Evolutionary conservation across 2,329 filamentous ascomycete genomes (phyloP).

Genomic region (Dothiorella sarmentorum): DNA sequence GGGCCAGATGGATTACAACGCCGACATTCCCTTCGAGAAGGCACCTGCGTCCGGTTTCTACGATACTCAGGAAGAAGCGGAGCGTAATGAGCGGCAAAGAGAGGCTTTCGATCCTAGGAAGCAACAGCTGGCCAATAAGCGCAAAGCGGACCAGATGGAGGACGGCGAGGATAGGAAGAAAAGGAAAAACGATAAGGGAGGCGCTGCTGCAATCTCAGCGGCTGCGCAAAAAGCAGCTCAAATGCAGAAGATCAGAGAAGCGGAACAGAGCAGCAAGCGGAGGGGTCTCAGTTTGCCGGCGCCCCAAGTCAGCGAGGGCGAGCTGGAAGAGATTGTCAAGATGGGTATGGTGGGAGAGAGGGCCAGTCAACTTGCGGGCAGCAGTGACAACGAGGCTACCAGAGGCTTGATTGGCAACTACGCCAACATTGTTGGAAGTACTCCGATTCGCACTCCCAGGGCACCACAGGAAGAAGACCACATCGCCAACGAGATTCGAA

Average conservation of each 20-base stretch:
- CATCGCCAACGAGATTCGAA: constrained; percentile 93
- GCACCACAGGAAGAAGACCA: constrained; percentile 91
- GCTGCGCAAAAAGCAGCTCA: constrained; percentile 91
- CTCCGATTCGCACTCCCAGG: constrained; percentile 87
- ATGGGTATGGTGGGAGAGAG: constrained; percentile 93
- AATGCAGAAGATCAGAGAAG: constrained; percentile 90
- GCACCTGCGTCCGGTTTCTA: constrained; percentile 85
- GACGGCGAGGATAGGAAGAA: constrained; percentile 74
- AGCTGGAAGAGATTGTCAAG: constrained; percentile 97
- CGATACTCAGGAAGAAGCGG: constrained; percentile 81
- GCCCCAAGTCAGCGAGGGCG: constrained; percentile 87
- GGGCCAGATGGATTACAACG: constrained; percentile 99
- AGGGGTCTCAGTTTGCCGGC: constrained; percentile 76
- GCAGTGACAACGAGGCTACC: constrained; percentile 80
- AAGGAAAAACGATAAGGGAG: constrained; percentile 82
- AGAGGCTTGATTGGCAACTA: constrained; percentile 86
- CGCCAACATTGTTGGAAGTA: constrained; percentile 71
- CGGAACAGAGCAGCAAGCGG: constrained; percentile 93
- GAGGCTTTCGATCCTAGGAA: constrained; percentile 89
- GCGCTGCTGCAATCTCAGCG: constrained; percentile 72
- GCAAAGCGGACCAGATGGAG: constrained; percentile 87
- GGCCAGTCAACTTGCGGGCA: constrained; percentile 70
- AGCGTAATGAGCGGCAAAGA: constrained; percentile 76
- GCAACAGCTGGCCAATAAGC: constrained; percentile 84
- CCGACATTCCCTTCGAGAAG: constrained; percentile 97